phyloP scores from a whole-genome alignment of 192 early-diverging fungal species.

The Spizellomyces punctatus region DNA sequence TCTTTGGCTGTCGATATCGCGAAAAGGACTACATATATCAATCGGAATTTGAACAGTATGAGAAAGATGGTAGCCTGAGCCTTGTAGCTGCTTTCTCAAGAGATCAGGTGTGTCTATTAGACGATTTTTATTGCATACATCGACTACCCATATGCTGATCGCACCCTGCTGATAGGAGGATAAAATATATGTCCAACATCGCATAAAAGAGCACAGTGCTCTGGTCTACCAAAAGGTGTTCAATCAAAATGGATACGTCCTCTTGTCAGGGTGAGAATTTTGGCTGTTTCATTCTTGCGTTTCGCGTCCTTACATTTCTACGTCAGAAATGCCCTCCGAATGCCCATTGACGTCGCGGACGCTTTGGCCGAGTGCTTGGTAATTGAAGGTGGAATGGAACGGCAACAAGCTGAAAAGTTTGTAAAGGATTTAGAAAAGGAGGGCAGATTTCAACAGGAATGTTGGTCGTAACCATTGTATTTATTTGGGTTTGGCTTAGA shows the following conservation, averaged over 20 bases:
- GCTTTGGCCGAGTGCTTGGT: conserved; percentile 64
- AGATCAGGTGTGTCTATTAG: conserved; percentile 57
- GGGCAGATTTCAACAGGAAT: conserved; percentile 82
- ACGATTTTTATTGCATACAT: conserved; percentile 7
- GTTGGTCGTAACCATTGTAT: conserved; percentile 63
- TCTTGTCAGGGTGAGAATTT: conserved; percentile 69
- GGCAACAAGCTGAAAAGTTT: conserved; percentile 61
- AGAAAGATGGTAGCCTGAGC: conserved; percentile 49
- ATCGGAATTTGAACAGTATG: conserved; percentile 64
- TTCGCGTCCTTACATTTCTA: neutral
- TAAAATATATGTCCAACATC: conserved; percentile 84
- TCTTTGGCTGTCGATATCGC: conserved; percentile 81
- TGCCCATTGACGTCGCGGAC: conserved; percentile 71
- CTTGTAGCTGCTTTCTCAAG: conserved; percentile 85
- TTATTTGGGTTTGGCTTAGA: no score
- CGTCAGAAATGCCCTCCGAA: conserved; percentile 67
- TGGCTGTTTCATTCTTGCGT: neutral
- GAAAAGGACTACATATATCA: conserved; percentile 77
- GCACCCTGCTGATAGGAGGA: conserved; percentile 42
- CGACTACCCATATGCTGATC: neutral
- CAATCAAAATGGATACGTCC: conserved; percentile 58
- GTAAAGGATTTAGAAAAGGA: conserved; percentile 65
- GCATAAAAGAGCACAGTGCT: conserved; percentile 56
- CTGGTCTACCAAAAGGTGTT: conserved; percentile 69
- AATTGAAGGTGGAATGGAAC: conserved; percentile 50